Percentiles rank a stretch among this genome's conserved stretches.
Conservation (phyloP, 352 stramenopile species). For the Pythium brachiatum region DNA sequence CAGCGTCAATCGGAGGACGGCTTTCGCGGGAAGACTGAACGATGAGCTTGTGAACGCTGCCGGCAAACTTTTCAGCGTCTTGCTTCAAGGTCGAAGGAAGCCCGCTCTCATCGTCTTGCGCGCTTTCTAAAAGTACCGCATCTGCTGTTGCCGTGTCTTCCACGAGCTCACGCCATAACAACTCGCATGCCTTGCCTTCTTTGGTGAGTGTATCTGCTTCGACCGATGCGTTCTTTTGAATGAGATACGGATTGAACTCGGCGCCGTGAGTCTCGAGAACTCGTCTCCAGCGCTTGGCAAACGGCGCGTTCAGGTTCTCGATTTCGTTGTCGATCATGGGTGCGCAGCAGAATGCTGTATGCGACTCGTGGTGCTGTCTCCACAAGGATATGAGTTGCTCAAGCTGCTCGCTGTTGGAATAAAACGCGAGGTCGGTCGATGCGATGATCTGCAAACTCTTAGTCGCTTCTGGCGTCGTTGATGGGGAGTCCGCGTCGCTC, state of each 20-base stretch:
- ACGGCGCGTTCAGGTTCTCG: slow-evolving; percentile 33
- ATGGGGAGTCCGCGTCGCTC: slow-evolving; percentile 8
- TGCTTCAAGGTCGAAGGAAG: slow-evolving; percentile 57
- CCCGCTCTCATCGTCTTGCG: slow-evolving; percentile 39
- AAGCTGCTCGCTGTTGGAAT: slow-evolving; percentile 48
- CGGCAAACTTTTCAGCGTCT: slow-evolving; percentile 70
- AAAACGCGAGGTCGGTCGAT: slow-evolving; percentile 70
- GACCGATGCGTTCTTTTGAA: slow-evolving; percentile 46
- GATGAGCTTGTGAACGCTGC: slow-evolving; percentile 77
- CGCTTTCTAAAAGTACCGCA: slow-evolving; percentile 31
- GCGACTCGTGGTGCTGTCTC: slow-evolving; percentile 51
- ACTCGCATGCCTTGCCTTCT: slow-evolving; percentile 51
- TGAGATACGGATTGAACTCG: slow-evolving; percentile 74
- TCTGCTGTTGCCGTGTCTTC: slow-evolving; percentile 34
- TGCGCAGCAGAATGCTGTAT: slow-evolving; percentile 41
- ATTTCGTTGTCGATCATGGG: slow-evolving; percentile 8
- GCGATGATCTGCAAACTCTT: slow-evolving; percentile 81
- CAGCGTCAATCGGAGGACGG: neutral
- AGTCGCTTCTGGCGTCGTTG: slow-evolving; percentile 28
- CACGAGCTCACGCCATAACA: slow-evolving; percentile 54
- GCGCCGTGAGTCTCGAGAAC: slow-evolving; percentile 35
- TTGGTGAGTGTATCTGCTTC: slow-evolving; percentile 50
- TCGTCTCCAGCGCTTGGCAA: slow-evolving; percentile 45
- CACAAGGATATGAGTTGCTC: slow-evolving; percentile 62
- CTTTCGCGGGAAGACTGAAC: slow-evolving; percentile 21